Conservation (phyloP, 2,329 filamentous ascomycete species). For the Calonectria crousiana region DNA sequence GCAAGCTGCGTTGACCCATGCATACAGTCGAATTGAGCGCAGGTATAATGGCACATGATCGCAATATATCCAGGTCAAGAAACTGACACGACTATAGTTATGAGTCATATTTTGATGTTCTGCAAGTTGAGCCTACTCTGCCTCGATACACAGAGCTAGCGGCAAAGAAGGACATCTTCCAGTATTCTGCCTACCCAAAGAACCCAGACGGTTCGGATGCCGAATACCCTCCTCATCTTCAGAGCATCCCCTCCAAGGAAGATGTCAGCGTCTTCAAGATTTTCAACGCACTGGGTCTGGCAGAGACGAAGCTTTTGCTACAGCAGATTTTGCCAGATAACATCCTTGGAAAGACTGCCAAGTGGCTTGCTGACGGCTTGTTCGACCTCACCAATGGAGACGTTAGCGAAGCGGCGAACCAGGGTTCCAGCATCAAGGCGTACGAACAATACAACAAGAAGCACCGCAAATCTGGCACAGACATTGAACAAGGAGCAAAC, state of each 20-base stretch:
- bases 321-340: constrained; percentile 49
- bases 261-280: constrained; percentile 42
- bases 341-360: constrained; percentile 46
- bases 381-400: constrained; percentile 37
- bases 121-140: constrained; percentile 49
- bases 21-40: constrained; percentile 50
- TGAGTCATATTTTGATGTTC: constrained; percentile 49
- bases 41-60: constrained; percentile 40
- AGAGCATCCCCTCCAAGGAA: constrained; percentile 44
- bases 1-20: constrained; percentile 50
- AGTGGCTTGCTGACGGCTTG: constrained; percentile 40
- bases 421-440: constrained; percentile 48
- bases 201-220: constrained; percentile 44
- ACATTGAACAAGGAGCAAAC: constrained; percentile 49
- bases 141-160: constrained; percentile 46
- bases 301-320: constrained; percentile 47
- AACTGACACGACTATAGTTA: constrained; percentile 38
- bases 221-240: constrained; percentile 47
- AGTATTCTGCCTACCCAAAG: constrained; percentile 41
- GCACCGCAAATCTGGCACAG: constrained; percentile 50
- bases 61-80: not conserved
- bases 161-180: constrained; percentile 47
- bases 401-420: constrained; percentile 44
- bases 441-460: constrained; percentile 49
- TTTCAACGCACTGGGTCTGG: constrained; percentile 48